A percentile compares a stretch with the other conserved stretches of the same genome.
phyloP scores from a whole-genome alignment of 2,329 filamentous ascomycete genomes.

The Colletotrichum sp. region DNA sequence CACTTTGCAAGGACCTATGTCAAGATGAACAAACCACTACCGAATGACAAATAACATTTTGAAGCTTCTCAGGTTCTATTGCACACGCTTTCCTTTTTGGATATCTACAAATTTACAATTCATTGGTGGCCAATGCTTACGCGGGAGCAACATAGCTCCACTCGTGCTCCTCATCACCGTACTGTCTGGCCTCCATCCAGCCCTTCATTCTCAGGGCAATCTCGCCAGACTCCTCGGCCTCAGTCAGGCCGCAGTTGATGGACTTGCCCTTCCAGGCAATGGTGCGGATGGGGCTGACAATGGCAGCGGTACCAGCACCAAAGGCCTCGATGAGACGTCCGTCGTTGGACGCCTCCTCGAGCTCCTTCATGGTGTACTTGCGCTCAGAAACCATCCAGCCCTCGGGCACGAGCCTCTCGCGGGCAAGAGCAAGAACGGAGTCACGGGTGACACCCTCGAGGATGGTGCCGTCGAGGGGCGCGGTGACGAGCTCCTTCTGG shows the following conservation, averaged over 20 bases:
- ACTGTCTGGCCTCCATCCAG: slow-evolving; percentile 96
- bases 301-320: slow-evolving; percentile 90
- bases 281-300: slow-evolving; percentile 87
- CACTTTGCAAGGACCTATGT: not conserved
- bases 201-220: slow-evolving; percentile 87
- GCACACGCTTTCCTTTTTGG: slow-evolving; percentile 13
- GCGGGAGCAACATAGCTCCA: slow-evolving; percentile 75
- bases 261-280: slow-evolving; percentile 88
- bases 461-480: slow-evolving; percentile 94
- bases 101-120: slow-evolving; percentile 14
- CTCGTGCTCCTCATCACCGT: slow-evolving; percentile 88
- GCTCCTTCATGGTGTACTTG: slow-evolving; percentile 89
- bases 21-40: not conserved
- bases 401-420: slow-evolving; percentile 80
- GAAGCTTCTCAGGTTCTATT: slow-evolving; percentile 14
- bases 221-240: slow-evolving; percentile 85
- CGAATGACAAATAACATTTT: not conserved
- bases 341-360: slow-evolving; percentile 81
- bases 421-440: slow-evolving; percentile 84
- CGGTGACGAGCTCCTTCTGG: slow-evolving; percentile 91
- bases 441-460: slow-evolving; percentile 94
- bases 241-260: slow-evolving; percentile 82
- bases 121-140: slow-evolving; percentile 17
- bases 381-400: slow-evolving; percentile 90
- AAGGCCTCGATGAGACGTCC: slow-evolving; percentile 93